Evolutionary conservation across 805 yeast genomes (phyloP).

Genomic region (Brettanomyces anomalus): DNA sequence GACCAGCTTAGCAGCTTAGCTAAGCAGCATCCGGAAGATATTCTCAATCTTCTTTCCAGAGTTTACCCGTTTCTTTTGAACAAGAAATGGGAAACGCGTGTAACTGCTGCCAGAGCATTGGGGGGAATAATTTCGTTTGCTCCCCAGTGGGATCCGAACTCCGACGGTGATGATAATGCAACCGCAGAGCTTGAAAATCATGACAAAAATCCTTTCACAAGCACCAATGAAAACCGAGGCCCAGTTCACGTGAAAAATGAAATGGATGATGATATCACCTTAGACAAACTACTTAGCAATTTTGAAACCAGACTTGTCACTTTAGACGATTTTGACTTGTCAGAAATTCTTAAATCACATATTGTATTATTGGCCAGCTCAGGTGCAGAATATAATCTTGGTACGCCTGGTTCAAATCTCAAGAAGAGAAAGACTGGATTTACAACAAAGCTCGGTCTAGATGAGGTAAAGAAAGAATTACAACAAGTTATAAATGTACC

Average conservation of each 20-base stretch:
- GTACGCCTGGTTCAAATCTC: slow-evolving; percentile 5
- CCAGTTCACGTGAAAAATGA: slow-evolving; percentile 12
- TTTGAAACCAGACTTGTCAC: slow-evolving; percentile 37
- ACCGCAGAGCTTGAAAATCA: slow-evolving; percentile 7
- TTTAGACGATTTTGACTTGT: slow-evolving; percentile 43
- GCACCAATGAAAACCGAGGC: slow-evolving; percentile 7
- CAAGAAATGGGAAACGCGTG: slow-evolving; percentile 91
- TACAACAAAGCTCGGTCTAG: slow-evolving; percentile 23
- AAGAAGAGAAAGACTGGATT: slow-evolving; percentile 22
- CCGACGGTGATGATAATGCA: slow-evolving; percentile 10
- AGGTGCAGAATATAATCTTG: slow-evolving; percentile 30
- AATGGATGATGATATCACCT: slow-evolving; percentile 6
- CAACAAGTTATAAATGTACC: slow-evolving; percentile 2
- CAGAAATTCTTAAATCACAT: slow-evolving; percentile 40
- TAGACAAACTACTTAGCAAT: slow-evolving; percentile 28
- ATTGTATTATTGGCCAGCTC: slow-evolving; percentile 57
- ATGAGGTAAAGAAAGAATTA: slow-evolving; percentile 8
- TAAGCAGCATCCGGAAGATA: slow-evolving; percentile 89
- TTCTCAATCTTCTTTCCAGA: slow-evolving; percentile 70
- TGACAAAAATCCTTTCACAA: slow-evolving; percentile 6
- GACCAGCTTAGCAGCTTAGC: slow-evolving; percentile 94
- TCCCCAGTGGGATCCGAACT: slow-evolving; percentile 76
- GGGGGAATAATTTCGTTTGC: slow-evolving; percentile 86
- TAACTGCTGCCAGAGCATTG: slow-evolving; percentile 88
- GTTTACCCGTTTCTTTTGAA: slow-evolving; percentile 84